phyloP scores from a whole-genome alignment of 345 rosid genomes.

The Eucalyptus tenuipes region DNA sequence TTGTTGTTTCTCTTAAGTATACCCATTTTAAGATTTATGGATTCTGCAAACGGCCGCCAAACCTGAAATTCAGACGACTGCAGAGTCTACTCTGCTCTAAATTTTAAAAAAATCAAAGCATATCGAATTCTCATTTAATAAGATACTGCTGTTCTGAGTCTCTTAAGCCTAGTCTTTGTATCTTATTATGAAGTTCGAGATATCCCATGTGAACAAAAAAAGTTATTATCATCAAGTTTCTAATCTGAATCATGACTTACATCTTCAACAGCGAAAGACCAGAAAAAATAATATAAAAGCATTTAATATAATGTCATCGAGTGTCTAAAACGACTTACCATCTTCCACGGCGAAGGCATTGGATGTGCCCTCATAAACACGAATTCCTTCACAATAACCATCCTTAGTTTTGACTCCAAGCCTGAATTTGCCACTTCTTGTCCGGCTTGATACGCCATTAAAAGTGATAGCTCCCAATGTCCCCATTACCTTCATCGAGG shows the following conservation, averaged over 20 bases:
- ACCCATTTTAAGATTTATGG: neutral
- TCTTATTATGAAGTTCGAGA: no score
- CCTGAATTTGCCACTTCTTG: neutral
- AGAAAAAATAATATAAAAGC: no score
- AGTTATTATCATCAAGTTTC: fast-evolving
- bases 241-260: neutral
- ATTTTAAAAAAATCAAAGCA: no score
- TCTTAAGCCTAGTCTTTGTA: no score
- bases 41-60: neutral
- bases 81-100: neutral
- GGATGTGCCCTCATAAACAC: neutral
- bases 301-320: neutral
- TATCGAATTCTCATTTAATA: no score
- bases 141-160: no score
- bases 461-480: neutral
- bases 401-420: neutral
- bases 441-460: neutral
- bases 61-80: neutral
- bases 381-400: neutral
- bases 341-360: neutral
- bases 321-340: neutral
- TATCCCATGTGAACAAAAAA: no score
- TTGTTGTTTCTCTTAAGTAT: neutral
- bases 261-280: fast-evolving
- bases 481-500: neutral